Percentiles rank a stretch among this genome's conserved stretches.
Conservation (phyloP, 495 filamentous ascomycete genomes). For the Ascobolus immersus region DNA sequence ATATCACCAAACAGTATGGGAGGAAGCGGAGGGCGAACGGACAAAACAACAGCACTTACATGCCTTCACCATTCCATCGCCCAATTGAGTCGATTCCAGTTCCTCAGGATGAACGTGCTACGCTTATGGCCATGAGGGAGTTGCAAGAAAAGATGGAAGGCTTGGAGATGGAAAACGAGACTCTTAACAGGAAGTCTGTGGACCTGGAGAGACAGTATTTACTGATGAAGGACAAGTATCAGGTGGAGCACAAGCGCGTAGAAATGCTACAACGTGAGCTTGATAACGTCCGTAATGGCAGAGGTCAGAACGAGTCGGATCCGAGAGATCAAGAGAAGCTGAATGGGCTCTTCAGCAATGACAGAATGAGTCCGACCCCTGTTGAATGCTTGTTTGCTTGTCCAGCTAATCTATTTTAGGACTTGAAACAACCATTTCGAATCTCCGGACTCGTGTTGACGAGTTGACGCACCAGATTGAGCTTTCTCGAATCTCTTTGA, state of each 20-base stretch:
- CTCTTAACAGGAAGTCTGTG: slow-evolving; percentile 29
- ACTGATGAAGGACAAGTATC: slow-evolving; percentile 22
- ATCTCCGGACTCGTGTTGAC: slow-evolving; percentile 32
- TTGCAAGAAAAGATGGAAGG: slow-evolving; percentile 39
- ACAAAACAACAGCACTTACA: too few relatives aligned
- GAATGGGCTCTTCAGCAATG: slow-evolving; percentile 15
- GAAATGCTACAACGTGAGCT: slow-evolving; percentile 21
- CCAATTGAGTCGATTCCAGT: slow-evolving; percentile 35
- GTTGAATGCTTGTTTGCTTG: neutral
- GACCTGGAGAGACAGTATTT: slow-evolving; percentile 33
- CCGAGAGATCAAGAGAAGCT: slow-evolving; percentile 17
- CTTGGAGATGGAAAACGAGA: slow-evolving; percentile 33
- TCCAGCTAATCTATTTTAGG: slow-evolving; percentile 17
- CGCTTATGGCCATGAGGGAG: slow-evolving; percentile 39
- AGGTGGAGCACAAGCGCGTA: slow-evolving; percentile 20
- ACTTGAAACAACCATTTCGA: slow-evolving; percentile 31
- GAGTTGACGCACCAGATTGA: slow-evolving; percentile 31
- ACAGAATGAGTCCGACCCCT: slow-evolving; percentile 29
- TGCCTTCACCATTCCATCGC: slow-evolving; percentile 20
- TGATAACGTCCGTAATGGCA: slow-evolving; percentile 16
- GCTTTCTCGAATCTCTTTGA: slow-evolving; percentile 32
- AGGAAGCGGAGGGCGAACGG: slow-evolving; percentile 20
- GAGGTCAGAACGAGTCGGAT: slow-evolving; percentile 19
- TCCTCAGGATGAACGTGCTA: slow-evolving; percentile 40
- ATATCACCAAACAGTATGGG: slow-evolving; percentile 18